Conservation (phyloP, 225 moss, liverwort and hornwort species). For the Physcomitrium patens region DNA sequence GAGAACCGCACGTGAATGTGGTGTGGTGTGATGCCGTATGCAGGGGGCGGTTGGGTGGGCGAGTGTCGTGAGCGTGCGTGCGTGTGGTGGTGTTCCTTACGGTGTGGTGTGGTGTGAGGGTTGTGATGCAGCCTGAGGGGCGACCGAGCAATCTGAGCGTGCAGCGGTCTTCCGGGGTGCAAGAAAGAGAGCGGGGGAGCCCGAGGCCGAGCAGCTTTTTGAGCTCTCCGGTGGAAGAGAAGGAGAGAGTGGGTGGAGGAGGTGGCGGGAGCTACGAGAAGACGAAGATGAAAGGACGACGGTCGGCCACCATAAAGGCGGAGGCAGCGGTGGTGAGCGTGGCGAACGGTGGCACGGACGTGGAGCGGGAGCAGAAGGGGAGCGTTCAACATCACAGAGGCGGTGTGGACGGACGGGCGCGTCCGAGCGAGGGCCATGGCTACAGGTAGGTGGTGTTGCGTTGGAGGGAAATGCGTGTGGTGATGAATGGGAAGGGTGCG, state of each 20-base stretch:
- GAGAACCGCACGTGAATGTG: neutral
- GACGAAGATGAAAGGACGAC: slow-evolving; percentile 87
- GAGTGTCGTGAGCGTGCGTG: slow-evolving; percentile 25
- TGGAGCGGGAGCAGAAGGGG: slow-evolving; percentile 91
- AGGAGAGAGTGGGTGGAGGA: slow-evolving; percentile 59
- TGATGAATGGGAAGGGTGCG: no score
- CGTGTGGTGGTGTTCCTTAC: slow-evolving; percentile 22
- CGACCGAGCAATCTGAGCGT: slow-evolving; percentile 81
- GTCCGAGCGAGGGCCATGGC: slow-evolving; percentile 95
- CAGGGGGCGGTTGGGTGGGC: neutral
- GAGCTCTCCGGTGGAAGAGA: slow-evolving; percentile 79
- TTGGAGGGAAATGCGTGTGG: no score
- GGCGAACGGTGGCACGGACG: slow-evolving; percentile 67
- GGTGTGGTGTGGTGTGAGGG: neutral
- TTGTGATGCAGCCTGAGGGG: slow-evolving; percentile 73
- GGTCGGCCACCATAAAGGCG: slow-evolving; percentile 77
- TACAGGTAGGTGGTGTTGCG: slow-evolving; percentile 60
- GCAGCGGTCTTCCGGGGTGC: slow-evolving; percentile 75
- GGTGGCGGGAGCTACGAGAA: slow-evolving; percentile 79
- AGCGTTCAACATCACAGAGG: slow-evolving; percentile 77
- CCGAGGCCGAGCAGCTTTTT: slow-evolving; percentile 81
- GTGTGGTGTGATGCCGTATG: neutral
- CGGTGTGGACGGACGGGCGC: slow-evolving; percentile 72
- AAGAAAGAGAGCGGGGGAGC: slow-evolving; percentile 86
- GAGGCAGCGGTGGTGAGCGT: slow-evolving; percentile 58